Conservation (phyloP, 768 basidiomycete species). For the Lepiota venenata region DNA sequence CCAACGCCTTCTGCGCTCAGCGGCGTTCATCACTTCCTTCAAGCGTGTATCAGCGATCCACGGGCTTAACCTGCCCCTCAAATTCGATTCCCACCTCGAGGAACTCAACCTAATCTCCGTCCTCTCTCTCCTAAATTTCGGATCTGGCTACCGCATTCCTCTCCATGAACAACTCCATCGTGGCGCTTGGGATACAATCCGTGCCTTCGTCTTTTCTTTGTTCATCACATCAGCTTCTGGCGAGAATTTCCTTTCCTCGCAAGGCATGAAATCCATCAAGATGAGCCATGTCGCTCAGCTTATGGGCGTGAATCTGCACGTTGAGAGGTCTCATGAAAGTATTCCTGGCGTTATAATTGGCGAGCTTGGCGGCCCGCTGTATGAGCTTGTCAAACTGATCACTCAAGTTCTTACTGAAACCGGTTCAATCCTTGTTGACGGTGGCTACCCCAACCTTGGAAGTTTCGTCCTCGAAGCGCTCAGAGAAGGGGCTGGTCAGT, state of each 20-base stretch:
- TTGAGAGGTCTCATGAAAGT: constrained; percentile 65
- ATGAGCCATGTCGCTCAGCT: constrained; percentile 65
- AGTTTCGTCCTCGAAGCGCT: constrained; percentile 70
- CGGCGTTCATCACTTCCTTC: constrained; percentile 61
- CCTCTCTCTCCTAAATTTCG: constrained; percentile 80
- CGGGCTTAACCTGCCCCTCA: constrained; percentile 75
- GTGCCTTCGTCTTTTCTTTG: constrained; percentile 67
- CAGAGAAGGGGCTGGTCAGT: constrained; percentile 42
- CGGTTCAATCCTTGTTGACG: constrained; percentile 55
- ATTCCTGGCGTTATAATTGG: constrained; percentile 73
- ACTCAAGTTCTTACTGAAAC: constrained; percentile 67
- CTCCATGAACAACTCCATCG: constrained; percentile 71
- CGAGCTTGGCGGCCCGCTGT: constrained; percentile 69
- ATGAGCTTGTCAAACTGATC: constrained; percentile 70
- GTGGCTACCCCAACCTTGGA: constrained; percentile 70
- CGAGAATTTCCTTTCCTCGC: constrained; percentile 61
- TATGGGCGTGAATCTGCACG: constrained; percentile 65
- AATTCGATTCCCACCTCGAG: constrained; percentile 66
- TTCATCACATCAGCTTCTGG: constrained; percentile 63
- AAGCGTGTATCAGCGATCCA: constrained; percentile 58
- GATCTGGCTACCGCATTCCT: constrained; percentile 73
- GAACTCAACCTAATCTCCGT: constrained; percentile 83
- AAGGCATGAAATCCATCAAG: constrained; percentile 56
- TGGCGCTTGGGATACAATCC: constrained; percentile 83
- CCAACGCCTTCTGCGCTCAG: constrained; percentile 58